phyloP scores from a whole-genome alignment of 495 filamentous ascomycete species.

The Neurospora tetraspora region DNA sequence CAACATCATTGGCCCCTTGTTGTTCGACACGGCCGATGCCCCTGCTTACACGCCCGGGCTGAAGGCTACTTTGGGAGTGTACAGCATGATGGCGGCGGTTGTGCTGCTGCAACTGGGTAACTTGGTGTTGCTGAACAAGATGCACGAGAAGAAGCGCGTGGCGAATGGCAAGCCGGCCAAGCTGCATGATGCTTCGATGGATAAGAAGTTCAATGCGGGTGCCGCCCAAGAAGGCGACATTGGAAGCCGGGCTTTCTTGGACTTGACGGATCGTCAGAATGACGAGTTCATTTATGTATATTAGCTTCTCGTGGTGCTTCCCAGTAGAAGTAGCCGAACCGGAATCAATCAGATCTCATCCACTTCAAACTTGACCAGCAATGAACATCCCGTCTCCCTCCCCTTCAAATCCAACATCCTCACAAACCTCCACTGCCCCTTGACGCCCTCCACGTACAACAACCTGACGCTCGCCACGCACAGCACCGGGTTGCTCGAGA shows the following conservation, averaged over 20 bases:
- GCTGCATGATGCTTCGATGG: conserved; percentile 49
- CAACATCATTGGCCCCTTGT: conserved; percentile 59
- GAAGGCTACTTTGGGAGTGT: conserved; percentile 45
- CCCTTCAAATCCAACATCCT: conserved; percentile 45
- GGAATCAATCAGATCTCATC: conserved; percentile 18
- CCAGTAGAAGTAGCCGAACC: neutral
- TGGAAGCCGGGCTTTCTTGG: conserved; percentile 36
- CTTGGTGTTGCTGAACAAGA: conserved; percentile 43
- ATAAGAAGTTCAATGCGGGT: conserved; percentile 19
- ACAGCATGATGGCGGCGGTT: conserved; percentile 39
- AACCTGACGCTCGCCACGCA: conserved; percentile 38
- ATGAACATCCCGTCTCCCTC: conserved; percentile 38
- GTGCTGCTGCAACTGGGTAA: conserved; percentile 42
- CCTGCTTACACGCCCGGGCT: conserved; percentile 50
- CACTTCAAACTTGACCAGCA: conserved; percentile 41
- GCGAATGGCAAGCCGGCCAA: conserved; percentile 45
- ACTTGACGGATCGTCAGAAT: conserved; percentile 54
- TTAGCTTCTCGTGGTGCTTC: too few relatives aligned
- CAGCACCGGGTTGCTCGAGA: conserved; percentile 38
- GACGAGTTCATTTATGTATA: conserved; percentile 62
- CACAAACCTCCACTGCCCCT: conserved; percentile 40
- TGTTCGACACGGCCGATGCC: conserved; percentile 50
- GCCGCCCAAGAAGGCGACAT: neutral
- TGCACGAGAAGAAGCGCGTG: conserved; percentile 42
- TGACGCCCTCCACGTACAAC: conserved; percentile 26